Evolutionary conservation across 768 basidiomycete species (phyloP), one percentile per base, ranked within the genome.

Genomic region (Lyophyllum decastes): DNA sequence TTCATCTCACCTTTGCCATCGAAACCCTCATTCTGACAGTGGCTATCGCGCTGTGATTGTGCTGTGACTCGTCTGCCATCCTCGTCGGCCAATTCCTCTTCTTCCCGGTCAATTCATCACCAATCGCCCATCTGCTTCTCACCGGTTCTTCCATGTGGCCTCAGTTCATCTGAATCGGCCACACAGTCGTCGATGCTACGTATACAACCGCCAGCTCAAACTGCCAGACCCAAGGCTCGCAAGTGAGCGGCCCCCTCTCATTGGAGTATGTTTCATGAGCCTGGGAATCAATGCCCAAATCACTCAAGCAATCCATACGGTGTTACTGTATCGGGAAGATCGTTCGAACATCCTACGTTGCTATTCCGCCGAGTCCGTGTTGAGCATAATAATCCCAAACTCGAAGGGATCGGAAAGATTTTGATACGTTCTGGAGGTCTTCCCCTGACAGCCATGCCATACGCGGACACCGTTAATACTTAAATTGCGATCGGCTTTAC

Each of bases 291-390:
- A 58, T 67, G 43, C 63, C 65, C 73, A 63, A 67, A 62, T 62
- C 55, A 61, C 54, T 58, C 48, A 43, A 61, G 51, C 54, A 49
- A 51, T 47, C 62, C 56, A 58, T 67, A 56, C 68, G 65, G 64
- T 53, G 46, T 65, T 70, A 55, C 73, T 69, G 62, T 69, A 77
- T 75, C 65, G 64, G 75, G 73, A 65, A 71, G 54, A 69, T 71
- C 65, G 67, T 72, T 70, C 69, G 61, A 66, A 68, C 51, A 40
- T 59, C 51, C 63, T 67, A 61, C 63, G 68, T 58, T 68, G 60
- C 56, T 66, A 60, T 70, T 71, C 66, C 66, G 65, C 72, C 73
- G 71, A 72, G 61, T 63, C 63, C 63, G 67, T 64, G 48, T 67
- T 66, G 67, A 70, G 67, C 68, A 59, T 64, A 66, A 66, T 68